These are phyloP conservation scores for Leccinum arenicola DNA, from an alignment of 768 basidiomycete species.

Conservation along the genomic window DNA sequence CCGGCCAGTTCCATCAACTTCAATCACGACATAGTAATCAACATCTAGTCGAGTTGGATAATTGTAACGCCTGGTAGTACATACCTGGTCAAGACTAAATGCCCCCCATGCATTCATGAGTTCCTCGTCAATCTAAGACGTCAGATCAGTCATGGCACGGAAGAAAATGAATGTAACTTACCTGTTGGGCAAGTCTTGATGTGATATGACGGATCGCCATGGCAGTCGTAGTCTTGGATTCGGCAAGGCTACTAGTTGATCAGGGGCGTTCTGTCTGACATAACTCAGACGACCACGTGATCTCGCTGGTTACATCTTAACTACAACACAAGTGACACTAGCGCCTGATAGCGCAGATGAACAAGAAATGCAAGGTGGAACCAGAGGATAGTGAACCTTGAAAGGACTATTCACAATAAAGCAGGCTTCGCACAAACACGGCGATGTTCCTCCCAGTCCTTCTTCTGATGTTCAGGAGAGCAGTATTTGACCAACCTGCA, in stretches of 20 bases:
- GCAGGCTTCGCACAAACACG: constrained; percentile 56
- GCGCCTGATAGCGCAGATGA: background rate
- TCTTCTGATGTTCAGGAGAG: constrained; percentile 68
- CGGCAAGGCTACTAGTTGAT: background rate
- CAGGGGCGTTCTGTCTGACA: background rate
- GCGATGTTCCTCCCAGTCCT: constrained; percentile 77
- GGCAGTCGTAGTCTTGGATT: constrained; percentile 8
- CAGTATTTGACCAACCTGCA: constrained; percentile 80
- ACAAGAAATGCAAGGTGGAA: background rate
- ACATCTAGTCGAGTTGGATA: background rate
- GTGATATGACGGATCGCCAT: constrained; percentile 67
- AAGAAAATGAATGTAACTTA: constrained; percentile 18
- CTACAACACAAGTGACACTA: background rate
- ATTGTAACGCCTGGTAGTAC: constrained; percentile 1
- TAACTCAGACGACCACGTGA: background rate
- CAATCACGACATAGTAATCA: constrained; percentile 1
- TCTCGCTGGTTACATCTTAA: constrained; percentile 1
- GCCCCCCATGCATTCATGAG: constrained; percentile 87
- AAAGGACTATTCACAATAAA: constrained; percentile 9
- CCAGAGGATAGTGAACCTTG: background rate
- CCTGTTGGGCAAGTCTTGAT: constrained; percentile 76
- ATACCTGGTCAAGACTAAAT: constrained; percentile 91
- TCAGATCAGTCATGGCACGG: background rate
- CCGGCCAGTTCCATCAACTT: constrained; percentile 98
- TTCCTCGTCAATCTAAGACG: constrained; percentile 84